These are phyloP conservation scores for Solanum medicagineum DNA, from an alignment of 257 asterid genomes.

Conservation along the genomic window DNA sequence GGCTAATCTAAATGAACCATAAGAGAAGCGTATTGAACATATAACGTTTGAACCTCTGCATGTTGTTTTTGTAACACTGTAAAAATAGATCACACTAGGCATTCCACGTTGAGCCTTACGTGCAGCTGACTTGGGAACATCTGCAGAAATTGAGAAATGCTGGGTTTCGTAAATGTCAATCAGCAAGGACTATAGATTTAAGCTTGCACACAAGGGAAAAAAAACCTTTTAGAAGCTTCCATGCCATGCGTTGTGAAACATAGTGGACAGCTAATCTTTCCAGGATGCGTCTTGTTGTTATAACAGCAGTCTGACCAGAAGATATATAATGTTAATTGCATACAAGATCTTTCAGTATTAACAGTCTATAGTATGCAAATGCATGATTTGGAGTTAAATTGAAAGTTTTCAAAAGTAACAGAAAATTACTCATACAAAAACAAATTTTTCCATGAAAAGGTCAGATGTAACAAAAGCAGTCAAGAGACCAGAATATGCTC, in stretches of 20 bases:
- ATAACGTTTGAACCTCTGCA: conserved; percentile 46
- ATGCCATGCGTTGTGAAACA: conserved; percentile 81
- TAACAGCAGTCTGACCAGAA: conserved; percentile 49
- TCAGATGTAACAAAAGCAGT: background rate
- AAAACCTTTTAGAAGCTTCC: conserved; percentile 94
- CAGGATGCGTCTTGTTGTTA: conserved; percentile 69
- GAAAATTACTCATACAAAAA: background rate
- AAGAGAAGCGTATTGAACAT: background rate
- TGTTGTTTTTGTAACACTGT: conserved; percentile 61
- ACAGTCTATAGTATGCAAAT: background rate
- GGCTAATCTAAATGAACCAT: background rate
- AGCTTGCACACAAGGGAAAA: background rate
- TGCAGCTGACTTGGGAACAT: conserved; percentile 73
- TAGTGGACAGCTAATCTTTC: conserved; percentile 80
- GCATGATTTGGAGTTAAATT: background rate
- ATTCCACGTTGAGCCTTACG: conserved; percentile 78
- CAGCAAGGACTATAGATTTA: background rate
- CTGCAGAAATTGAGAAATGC: conserved; percentile 18
- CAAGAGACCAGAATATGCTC: background rate
- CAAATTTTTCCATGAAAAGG: background rate
- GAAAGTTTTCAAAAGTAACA: background rate
- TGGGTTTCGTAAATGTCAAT: background rate
- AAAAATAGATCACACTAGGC: conserved; percentile 38
- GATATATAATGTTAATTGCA: background rate
- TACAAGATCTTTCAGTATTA: background rate